Base-by-base conservation (phyloP, 768 basidiomycete species). In the Russula virescens region DNA sequence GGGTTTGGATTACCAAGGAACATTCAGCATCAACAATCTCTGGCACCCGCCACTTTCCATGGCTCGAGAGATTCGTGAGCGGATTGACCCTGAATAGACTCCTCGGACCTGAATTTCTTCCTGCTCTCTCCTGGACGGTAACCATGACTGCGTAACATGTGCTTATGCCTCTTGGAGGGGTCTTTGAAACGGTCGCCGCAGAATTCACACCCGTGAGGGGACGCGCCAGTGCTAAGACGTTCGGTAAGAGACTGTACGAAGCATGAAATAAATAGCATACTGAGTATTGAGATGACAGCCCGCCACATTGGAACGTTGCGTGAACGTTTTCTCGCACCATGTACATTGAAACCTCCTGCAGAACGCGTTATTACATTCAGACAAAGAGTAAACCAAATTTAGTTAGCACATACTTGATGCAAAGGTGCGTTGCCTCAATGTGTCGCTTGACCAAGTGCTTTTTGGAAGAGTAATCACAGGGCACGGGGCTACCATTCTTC, bases 371-470 rank as follows among this genome's bases (percentile, higher is more conserved):
- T 60, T 38, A 47, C 21, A 55, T 49, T 52, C 25, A 38, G 58
- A 64, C 67, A 64, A 70, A 69, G 60, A 45, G 35, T 46, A 43
- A 69, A 58, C 35, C 38, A 58, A 67, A 58, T 58, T 49, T 54
- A 55, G 60, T 45, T 43, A 42, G 43, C n/a, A 69, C 83, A 63
- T 63, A 84, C 87, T 82, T 84, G 67, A 82, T 77, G 55, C 80
- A 77, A 50, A 88, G 70, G 69, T 88, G 87, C 16, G 80, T 82
- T 10, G 81, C 81, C 71, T 84, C 79, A 51, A 88, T 77, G 70
- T 88, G 87, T 28, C 87, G 79, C 71, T 86, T 87, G 61, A 88
- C 83, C 47, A 86, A 77, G 69, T 87, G 86, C 71, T 83, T 86
- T 69, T 84, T 83, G 26, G 79, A 75, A 38, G 70, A 69, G 64